Evolutionary conservation across 495 filamentous ascomycete genomes (phyloP).

Genomic region (Podospora pseudopauciseta): DNA sequence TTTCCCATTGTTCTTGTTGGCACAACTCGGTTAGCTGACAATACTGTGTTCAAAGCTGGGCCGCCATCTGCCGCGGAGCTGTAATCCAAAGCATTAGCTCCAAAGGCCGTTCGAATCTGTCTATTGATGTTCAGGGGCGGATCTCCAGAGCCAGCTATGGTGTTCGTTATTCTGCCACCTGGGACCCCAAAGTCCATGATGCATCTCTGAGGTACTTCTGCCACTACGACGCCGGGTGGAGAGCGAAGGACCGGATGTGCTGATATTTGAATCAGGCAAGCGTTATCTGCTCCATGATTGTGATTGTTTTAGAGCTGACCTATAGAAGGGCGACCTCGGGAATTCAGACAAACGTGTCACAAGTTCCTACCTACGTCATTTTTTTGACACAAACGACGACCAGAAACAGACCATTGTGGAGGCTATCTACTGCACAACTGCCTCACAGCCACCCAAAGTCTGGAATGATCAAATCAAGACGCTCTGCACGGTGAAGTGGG

Average conservation of each 20-base stretch:
- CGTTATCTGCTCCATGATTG: no score
- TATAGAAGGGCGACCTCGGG: no score
- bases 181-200: not conserved
- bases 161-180: not conserved
- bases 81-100: constrained; percentile 7
- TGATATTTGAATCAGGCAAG: not conserved
- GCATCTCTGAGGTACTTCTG: not conserved
- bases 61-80: constrained; percentile 15
- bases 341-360: no score
- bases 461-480: not conserved
- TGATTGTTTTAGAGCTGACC: no score
- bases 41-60: not conserved
- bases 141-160: constrained; percentile 9
- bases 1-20: not conserved
- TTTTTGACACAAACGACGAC: no score
- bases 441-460: not conserved
- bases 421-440: no score
- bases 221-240: no score
- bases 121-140: constrained; percentile 4
- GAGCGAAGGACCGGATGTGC: not conserved
- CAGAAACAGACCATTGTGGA: no score
- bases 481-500: constrained; percentile 10
- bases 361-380: no score
- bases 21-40: no score
- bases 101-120: not conserved